Percentiles rank a stretch among this genome's conserved stretches.
These are phyloP conservation scores for Mycosarcoma maydis DNA, from an alignment of 1,284 basidiomycete species.

Conservation along the genomic window DNA sequence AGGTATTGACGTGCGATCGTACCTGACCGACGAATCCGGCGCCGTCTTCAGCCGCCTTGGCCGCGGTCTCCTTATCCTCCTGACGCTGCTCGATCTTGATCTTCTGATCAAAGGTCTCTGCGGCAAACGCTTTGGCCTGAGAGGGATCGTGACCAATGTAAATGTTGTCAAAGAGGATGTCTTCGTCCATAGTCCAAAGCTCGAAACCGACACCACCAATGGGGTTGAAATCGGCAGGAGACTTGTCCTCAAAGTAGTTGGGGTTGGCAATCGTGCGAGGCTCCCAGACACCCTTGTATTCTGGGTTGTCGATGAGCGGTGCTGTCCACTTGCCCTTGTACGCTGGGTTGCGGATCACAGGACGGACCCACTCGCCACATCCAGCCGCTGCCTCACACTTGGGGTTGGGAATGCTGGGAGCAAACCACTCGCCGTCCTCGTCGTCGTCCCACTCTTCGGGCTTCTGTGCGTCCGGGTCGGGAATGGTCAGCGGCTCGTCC, in stretches of 20 bases:
- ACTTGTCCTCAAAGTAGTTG: slow-evolving; percentile 85
- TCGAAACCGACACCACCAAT: slow-evolving; percentile 65
- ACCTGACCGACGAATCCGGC: slow-evolving; percentile 41
- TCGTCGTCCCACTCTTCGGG: slow-evolving; percentile 99
- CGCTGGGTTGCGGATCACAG: slow-evolving; percentile 92
- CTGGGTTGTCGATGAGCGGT: slow-evolving; percentile 76
- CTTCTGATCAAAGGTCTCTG: slow-evolving; percentile 62
- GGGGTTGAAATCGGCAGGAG: slow-evolving; percentile 78
- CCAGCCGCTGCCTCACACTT: slow-evolving; percentile 90
- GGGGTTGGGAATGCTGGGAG: slow-evolving; percentile 77
- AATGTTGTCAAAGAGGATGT: slow-evolving; percentile 66
- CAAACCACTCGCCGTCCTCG: slow-evolving; percentile 98
- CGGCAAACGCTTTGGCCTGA: slow-evolving; percentile 57
- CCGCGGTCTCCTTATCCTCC: slow-evolving; percentile 45
- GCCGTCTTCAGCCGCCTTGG: slow-evolving; percentile 33
- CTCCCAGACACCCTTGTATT: slow-evolving; percentile 62
- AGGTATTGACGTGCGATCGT: slow-evolving; percentile 39
- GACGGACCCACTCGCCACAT: slow-evolving; percentile 90
- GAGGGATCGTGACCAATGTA: slow-evolving; percentile 62
- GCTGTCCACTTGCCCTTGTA: slow-evolving; percentile 98
- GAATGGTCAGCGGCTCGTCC: slow-evolving; percentile 81
- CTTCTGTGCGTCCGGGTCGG: slow-evolving; percentile 94
- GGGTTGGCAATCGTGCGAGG: slow-evolving; percentile 75
- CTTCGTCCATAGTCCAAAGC: slow-evolving; percentile 66
- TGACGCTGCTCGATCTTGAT: slow-evolving; percentile 59